Conservation (phyloP, 768 basidiomycete genomes). For the Chalciporus chontae region DNA sequence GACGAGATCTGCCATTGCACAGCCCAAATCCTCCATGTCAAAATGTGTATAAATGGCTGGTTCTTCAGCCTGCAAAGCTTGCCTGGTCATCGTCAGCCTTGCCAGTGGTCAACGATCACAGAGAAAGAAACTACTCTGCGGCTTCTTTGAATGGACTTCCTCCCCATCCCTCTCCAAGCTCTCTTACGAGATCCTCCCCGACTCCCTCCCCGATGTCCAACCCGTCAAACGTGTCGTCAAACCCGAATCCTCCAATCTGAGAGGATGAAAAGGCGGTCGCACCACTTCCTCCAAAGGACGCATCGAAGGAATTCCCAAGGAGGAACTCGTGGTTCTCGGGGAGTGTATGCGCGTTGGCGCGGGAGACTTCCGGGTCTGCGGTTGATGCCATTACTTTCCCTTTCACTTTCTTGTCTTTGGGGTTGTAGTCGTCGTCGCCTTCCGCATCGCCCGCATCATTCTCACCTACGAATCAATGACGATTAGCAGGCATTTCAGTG, state of each 20-base stretch:
- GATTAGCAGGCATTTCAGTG: background rate
- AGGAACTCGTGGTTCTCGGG: slow-evolving; percentile 67
- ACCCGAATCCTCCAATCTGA: slow-evolving; percentile 45
- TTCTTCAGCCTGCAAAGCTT: slow-evolving; percentile 17
- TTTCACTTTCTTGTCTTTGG: slow-evolving; percentile 28
- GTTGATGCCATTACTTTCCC: slow-evolving; percentile 26
- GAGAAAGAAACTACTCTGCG: slow-evolving; percentile 12
- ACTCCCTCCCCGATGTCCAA: slow-evolving; percentile 57
- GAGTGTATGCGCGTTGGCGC: slow-evolving; percentile 61
- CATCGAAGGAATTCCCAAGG: slow-evolving; percentile 62
- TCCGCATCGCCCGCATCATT: slow-evolving; percentile 28
- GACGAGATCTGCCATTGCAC: slow-evolving; percentile 14
- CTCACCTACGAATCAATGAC: slow-evolving; percentile 4
- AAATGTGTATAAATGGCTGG: slow-evolving; percentile 11
- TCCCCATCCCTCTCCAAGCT: slow-evolving; percentile 73
- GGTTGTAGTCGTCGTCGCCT: slow-evolving; percentile 51
- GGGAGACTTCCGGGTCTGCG: slow-evolving; percentile 39
- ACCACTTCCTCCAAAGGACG: slow-evolving; percentile 46
- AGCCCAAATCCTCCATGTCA: slow-evolving; percentile 21
- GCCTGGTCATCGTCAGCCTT: slow-evolving; percentile 14
- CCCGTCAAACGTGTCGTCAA: slow-evolving; percentile 56
- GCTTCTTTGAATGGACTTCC: slow-evolving; percentile 11
- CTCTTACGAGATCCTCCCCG: slow-evolving; percentile 71
- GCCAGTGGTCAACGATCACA: background rate
- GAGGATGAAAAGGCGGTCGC: slow-evolving; percentile 49